Conservation (phyloP, 2,329 filamentous ascomycete species). For the Grosmannia penicillata region DNA sequence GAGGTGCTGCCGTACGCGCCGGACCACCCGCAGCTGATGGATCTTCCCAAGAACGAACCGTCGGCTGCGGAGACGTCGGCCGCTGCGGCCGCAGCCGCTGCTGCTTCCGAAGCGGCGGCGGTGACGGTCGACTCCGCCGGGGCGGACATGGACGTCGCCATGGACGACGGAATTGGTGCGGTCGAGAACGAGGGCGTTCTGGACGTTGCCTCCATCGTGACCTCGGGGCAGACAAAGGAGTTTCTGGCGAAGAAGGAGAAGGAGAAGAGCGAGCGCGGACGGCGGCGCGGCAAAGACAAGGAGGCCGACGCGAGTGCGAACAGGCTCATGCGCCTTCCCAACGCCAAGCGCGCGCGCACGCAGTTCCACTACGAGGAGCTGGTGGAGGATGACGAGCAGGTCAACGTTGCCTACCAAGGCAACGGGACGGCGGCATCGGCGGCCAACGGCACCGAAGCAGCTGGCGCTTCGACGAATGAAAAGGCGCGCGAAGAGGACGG, state of each 20-base stretch:
- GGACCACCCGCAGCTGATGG: slow-evolving; percentile 29
- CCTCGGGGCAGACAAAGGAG: slow-evolving; percentile 66
- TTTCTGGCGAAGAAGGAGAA: slow-evolving; percentile 73
- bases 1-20: slow-evolving; percentile 47
- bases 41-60: slow-evolving; percentile 27
- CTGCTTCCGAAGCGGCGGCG: slow-evolving; percentile 7
- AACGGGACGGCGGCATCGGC: neutral
- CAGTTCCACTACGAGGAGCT: slow-evolving; percentile 62
- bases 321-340: slow-evolving; percentile 49
- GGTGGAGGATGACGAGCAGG: slow-evolving; percentile 36
- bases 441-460: neutral
- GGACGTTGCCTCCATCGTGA: slow-evolving; percentile 74
- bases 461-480: neutral
- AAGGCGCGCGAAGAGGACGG: slow-evolving; percentile 5
- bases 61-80: slow-evolving; percentile 9
- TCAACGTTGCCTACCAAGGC: slow-evolving; percentile 5
- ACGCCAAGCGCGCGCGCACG: slow-evolving; percentile 54
- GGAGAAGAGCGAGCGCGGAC: slow-evolving; percentile 54
- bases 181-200: slow-evolving; percentile 52
- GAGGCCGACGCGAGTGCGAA: slow-evolving; percentile 36
- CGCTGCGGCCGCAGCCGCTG: slow-evolving; percentile 15
- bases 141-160: slow-evolving; percentile 18
- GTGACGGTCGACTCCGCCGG: slow-evolving; percentile 16
- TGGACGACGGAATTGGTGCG: slow-evolving; percentile 23
- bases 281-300: slow-evolving; percentile 46